A percentile compares a stretch with the other conserved stretches of the same genome.
Evolutionary conservation across 2,329 filamentous ascomycete species (phyloP).

Genomic region (Apiospora rasikravindrae): DNA sequence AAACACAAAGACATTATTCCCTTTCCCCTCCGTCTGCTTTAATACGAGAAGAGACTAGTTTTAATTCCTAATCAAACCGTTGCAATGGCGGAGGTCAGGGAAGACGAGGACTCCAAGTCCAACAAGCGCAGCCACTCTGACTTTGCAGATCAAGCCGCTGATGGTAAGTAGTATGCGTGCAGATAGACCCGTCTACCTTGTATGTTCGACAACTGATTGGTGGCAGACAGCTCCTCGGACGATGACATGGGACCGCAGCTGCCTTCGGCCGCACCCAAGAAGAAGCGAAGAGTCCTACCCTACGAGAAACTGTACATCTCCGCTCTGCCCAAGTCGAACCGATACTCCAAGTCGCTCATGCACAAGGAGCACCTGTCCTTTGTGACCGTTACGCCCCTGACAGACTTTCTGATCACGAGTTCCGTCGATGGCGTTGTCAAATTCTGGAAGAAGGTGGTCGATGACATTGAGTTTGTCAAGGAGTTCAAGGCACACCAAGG

Average conservation of each 20-base stretch:
- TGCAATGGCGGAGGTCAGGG: constrained; percentile 32
- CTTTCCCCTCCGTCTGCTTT: no score
- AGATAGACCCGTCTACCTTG: background rate
- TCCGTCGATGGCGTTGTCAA: constrained; percentile 97
- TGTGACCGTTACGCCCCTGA: constrained; percentile 84
- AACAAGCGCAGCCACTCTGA: constrained; percentile 40
- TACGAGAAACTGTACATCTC: constrained; percentile 96
- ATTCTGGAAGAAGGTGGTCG: constrained; percentile 96
- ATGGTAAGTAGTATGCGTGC: constrained; percentile 25
- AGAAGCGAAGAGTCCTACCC: constrained; percentile 87
- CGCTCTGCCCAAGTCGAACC: constrained; percentile 78
- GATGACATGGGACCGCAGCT: constrained; percentile 92
- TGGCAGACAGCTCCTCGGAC: constrained; percentile 70
- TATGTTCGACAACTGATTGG: background rate
- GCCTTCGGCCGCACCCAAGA: constrained; percentile 80
- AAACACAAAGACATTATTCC: no score
- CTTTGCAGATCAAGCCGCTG: constrained; percentile 32
- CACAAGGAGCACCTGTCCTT: constrained; percentile 95
- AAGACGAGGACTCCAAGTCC: constrained; percentile 27
- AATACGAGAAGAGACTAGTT: background rate
- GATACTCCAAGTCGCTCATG: constrained; percentile 97
- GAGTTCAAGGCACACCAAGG: constrained; percentile 92
- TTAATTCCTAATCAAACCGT: background rate
- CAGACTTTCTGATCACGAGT: constrained; percentile 94
- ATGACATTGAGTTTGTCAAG: constrained; percentile 96